phyloP scores from a whole-genome alignment of 805 yeast species.

The Myxozyma geophila region DNA sequence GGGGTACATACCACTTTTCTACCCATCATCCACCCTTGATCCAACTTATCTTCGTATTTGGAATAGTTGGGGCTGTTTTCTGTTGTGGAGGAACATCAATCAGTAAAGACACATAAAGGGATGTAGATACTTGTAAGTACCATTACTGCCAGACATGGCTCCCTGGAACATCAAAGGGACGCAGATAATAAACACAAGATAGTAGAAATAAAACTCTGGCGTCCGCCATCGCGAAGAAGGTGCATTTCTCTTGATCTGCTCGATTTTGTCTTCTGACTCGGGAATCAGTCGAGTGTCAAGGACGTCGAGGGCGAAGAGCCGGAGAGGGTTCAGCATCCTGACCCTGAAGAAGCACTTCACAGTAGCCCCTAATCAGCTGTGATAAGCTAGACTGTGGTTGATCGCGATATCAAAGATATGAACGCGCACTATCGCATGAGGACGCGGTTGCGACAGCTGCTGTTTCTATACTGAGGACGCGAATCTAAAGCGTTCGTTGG shows the following conservation, averaged over 20 bases:
- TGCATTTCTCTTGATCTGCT: slow-evolving; percentile 40
- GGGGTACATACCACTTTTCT: slow-evolving; percentile 61
- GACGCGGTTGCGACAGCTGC: neutral
- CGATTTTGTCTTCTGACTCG: slow-evolving; percentile 42
- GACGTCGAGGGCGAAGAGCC: slow-evolving; percentile 48
- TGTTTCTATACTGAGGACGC: too few species aligned
- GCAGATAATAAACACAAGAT: slow-evolving; percentile 62
- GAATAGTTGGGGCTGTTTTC: slow-evolving; percentile 75
- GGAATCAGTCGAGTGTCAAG: slow-evolving; percentile 52
- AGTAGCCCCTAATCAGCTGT: neutral
- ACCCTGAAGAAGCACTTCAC: neutral
- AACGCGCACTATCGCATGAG: neutral
- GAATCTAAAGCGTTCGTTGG: neutral
- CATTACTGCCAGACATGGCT: slow-evolving; percentile 76
- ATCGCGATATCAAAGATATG: neutral
- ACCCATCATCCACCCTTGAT: slow-evolving; percentile 89
- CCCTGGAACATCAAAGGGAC: slow-evolving; percentile 84
- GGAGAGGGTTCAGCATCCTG: slow-evolving; percentile 20
- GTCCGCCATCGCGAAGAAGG: slow-evolving; percentile 71
- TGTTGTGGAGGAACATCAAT: slow-evolving; percentile 23
- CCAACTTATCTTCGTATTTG: slow-evolving; percentile 61
- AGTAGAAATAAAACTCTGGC: slow-evolving; percentile 72
- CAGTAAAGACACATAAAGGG: neutral
- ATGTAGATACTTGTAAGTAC: slow-evolving; percentile 8
- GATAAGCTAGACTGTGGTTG: too few species aligned